Evolutionary conservation across 2,329 filamentous ascomycete genomes (phyloP).

Genomic region (Monosporascus sp.): DNA sequence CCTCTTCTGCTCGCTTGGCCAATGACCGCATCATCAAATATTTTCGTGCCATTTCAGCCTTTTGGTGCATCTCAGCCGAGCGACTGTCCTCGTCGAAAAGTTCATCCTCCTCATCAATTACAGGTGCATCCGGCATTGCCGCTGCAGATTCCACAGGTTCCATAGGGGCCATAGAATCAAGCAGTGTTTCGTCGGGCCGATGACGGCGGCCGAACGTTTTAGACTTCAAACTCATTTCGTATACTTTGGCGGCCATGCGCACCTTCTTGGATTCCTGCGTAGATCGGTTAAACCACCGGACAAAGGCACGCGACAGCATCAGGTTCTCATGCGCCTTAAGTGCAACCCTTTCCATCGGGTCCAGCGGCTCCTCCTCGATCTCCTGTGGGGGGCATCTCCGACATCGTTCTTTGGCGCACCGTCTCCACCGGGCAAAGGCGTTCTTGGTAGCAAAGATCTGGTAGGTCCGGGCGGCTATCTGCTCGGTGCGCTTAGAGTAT

Average conservation of each 20-base stretch:
- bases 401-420: slow-evolving; percentile 11
- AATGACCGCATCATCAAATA: background rate
- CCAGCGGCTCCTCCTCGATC: slow-evolving; percentile 13
- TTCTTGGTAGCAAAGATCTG: slow-evolving; percentile 22
- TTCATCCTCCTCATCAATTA: background rate
- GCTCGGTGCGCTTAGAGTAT: slow-evolving; percentile 26
- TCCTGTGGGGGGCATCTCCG: slow-evolving; percentile 8
- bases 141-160: background rate
- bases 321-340: slow-evolving; percentile 22
- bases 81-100: background rate
- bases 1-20: background rate
- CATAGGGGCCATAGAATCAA: background rate
- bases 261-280: slow-evolving; percentile 24
- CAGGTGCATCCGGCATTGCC: background rate
- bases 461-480: slow-evolving; percentile 21
- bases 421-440: slow-evolving; percentile 20
- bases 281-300: slow-evolving; percentile 24
- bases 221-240: slow-evolving; percentile 26
- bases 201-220: slow-evolving; percentile 20
- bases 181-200: background rate
- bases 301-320: slow-evolving; percentile 24
- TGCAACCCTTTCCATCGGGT: slow-evolving; percentile 22
- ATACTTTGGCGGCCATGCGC: slow-evolving; percentile 20
- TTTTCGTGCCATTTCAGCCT: background rate
- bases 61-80: background rate